Base-by-base conservation (phyloP, 306 rosid species). In the Mimosa pudica region DNA sequence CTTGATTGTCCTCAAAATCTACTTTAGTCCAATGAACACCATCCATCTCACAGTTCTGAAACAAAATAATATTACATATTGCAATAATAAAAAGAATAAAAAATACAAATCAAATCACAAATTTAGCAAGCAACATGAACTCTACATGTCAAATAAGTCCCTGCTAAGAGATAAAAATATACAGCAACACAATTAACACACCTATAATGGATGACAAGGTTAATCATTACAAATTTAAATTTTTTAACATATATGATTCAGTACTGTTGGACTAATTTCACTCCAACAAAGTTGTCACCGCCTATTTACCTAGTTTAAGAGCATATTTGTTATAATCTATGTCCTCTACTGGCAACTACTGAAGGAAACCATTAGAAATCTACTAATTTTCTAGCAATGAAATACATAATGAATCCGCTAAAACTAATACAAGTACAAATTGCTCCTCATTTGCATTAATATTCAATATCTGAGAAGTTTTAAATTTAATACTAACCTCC, bases 1-100 rank as follows among this genome's bases (percentile, higher is more conserved):
- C 93, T 90, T 86, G 92, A 82, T 96, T 96, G 90, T 93, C 99
- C 83, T 81, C 88, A 72, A 93, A 91, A 82, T 91, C 86, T 54
- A 89, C 86, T 80, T 81, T 83, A 51, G 88, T 86, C 90, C 90
- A 85, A 83, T 88, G 89, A 66, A 96, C 32, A 73, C 98, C 98
- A 69, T 96, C 94, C 73, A 74, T 70, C 79, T 91, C 91, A 48
- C 82, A 96, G 80, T 91, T 98, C 99, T 96, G 89, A 78, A 81
- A 81, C 18, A 80, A 82, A 55, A 74, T 66, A 51, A 61, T 24
- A 60, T 8, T 68, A 61, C 24, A 82, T 76, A 79, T 64, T 69
- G 83, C 46, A 52, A 66, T 49, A 67, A 48, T n/a, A 79, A 70
- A 24, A 17, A 65, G 48, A 51, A 20, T 68, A 41, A 68, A 60